Evolutionary conservation across 371 early-diverging fungal species (phyloP).

Genomic region (Mortierella sp.): DNA sequence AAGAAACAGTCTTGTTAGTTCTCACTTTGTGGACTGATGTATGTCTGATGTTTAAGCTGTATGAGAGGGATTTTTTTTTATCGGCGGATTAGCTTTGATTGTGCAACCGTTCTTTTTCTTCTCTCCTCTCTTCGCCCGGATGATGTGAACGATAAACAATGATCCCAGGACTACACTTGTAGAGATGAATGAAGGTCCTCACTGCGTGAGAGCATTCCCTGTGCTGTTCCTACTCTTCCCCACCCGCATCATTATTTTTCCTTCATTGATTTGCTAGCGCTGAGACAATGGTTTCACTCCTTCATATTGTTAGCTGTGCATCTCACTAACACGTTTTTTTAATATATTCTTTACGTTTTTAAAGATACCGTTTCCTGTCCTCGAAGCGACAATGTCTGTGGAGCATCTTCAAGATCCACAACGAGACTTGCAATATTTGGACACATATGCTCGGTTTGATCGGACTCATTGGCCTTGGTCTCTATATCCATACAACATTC

Average conservation of each 20-base stretch:
- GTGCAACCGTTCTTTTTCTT: no score
- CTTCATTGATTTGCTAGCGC: not conserved
- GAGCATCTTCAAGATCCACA: slow-evolving; percentile 76
- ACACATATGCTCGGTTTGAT: slow-evolving; percentile 76
- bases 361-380: slow-evolving; percentile 70
- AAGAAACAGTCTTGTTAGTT: not conserved
- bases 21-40: not conserved
- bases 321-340: not conserved
- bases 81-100: not conserved
- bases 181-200: no score
- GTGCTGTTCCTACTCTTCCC: not conserved
- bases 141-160: no score
- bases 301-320: not conserved
- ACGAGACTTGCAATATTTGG: slow-evolving; percentile 82
- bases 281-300: not conserved
- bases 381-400: slow-evolving; percentile 65
- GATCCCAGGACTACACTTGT: no score
- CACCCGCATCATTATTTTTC: slow-evolving; percentile 2
- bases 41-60: not conserved
- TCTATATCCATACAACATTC: slow-evolving; percentile 67
- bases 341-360: not conserved
- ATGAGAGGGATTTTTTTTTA: not conserved
- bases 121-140: no score
- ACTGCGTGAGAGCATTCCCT: no score
- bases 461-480: slow-evolving; percentile 65